Evolutionary conservation across 2,329 filamentous ascomycete genomes (phyloP), one percentile per base, ranked within the genome.

Genomic region (Trichoderma lentiforme): DNA sequence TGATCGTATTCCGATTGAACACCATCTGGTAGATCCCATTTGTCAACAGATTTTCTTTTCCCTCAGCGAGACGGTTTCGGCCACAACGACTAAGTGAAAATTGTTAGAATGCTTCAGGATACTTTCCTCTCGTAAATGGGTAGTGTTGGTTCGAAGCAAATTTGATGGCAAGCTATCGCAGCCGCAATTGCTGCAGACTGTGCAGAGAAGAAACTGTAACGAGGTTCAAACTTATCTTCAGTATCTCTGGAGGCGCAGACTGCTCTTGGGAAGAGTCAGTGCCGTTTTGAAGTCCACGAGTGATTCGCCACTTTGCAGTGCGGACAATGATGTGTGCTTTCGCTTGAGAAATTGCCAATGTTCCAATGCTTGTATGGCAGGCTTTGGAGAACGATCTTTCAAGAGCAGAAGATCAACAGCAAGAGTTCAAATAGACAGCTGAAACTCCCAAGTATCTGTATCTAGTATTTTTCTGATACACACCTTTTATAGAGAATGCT

Each of bases 91-190:
- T 30, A 30, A 1, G 43, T 51, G n/a, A 51, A 21, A 2, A 11
- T 5, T 1, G 4, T 21, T 9, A 51, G 4, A 51, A 1, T n/a
- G 1, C n/a, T 3, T 21, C 1, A 6, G 4, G 43, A n/a, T 12
- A 11, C n/a, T 21, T 2, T 21, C 18, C 8, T n/a, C 5, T 51
- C 43, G 43, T 51, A 21, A 6, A 21, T 51, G 11, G 43, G 3
- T 51, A 51, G n/a, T 21, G 2, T 51, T 51, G 5, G 43, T 51
- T 43, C 36, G 14, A 39, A 39, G 15, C 6, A 6, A 39, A 4
- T 18, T 18, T 15, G 36, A 39, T 6, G 39, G 18, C 4, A 43
- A 43, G 34, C 34, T 8, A n/a, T 43, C 3, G 15, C 6, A n/a
- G 9, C 39, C 18, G 39, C 39, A 43, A n/a, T 1, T 1, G 39